phyloP scores from a whole-genome alignment of 768 basidiomycete genomes.

The Neoboletus subvelutipes region DNA sequence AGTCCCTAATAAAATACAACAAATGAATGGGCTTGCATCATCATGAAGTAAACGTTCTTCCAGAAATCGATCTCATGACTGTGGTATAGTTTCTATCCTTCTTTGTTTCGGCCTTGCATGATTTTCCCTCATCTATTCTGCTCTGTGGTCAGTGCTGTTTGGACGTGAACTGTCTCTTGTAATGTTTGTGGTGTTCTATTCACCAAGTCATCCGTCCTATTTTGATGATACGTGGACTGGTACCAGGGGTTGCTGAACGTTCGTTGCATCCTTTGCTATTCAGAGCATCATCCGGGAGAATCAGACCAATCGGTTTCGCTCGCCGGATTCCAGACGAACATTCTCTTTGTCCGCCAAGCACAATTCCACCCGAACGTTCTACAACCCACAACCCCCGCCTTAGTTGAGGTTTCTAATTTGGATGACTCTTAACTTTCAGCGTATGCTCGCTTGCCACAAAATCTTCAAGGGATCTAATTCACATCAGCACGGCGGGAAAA shows the following conservation, averaged over 20 bases:
- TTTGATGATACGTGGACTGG: neutral
- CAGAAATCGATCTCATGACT: neutral
- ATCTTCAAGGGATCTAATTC: neutral
- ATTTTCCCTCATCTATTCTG: conserved; percentile 6
- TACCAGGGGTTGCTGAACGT: conserved; percentile 1
- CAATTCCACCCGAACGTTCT: conserved; percentile 10
- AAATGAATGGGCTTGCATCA: conserved; percentile 10
- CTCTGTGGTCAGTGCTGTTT: conserved; percentile 7
- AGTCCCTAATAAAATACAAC: conserved; percentile 13
- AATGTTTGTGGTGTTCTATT: neutral
- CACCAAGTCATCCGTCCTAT: neutral
- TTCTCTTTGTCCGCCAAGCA: neutral
- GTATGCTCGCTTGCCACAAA: conserved; percentile 2
- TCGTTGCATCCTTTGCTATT: conserved; percentile 11
- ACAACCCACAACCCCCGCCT: neutral
- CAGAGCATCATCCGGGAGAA: neutral
- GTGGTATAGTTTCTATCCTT: conserved; percentile 15
- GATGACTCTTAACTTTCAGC: neutral
- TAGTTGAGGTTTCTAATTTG: conserved; percentile 4
- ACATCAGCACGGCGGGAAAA: conserved; percentile 1
- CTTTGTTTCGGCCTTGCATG: neutral
- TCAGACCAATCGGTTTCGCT: neutral
- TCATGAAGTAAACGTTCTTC: conserved; percentile 6
- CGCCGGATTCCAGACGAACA: conserved; percentile 2
- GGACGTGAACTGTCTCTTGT: conserved; percentile 3